These are phyloP conservation scores for Strobilomyces confusus DNA, from an alignment of 768 basidiomycete genomes.

Conservation along the genomic window DNA sequence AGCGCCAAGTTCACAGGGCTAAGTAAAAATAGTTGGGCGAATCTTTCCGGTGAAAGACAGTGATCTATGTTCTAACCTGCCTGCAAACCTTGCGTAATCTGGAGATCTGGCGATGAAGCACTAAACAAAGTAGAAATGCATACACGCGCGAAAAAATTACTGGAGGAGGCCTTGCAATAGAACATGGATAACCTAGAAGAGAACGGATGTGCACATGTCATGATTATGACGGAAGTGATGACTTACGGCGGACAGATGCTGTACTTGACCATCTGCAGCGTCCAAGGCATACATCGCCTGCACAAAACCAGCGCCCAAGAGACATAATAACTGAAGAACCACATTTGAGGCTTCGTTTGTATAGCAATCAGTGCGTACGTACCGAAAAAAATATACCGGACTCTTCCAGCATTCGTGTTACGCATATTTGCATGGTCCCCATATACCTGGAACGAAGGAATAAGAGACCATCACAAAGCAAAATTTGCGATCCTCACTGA, in stretches of 20 bases:
- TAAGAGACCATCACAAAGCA: not conserved
- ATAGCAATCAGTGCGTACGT: slow-evolving; percentile 16
- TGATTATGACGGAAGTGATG: slow-evolving; percentile 5
- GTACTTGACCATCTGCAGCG: slow-evolving; percentile 77
- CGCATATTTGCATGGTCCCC: slow-evolving; percentile 92
- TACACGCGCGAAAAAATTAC: slow-evolving; percentile 34
- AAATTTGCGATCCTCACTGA: slow-evolving; percentile 44
- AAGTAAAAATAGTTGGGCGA: not conserved
- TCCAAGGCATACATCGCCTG: slow-evolving; percentile 90
- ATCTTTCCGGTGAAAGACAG: not conserved
- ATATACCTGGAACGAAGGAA: slow-evolving; percentile 52
- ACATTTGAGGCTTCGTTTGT: not conserved
- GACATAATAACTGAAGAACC: slow-evolving; percentile 59
- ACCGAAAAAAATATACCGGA: slow-evolving; percentile 92
- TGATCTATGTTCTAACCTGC: slow-evolving; percentile 35
- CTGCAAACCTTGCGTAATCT: slow-evolving; percentile 54
- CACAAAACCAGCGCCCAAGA: slow-evolving; percentile 79
- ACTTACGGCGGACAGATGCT: slow-evolving; percentile 47
- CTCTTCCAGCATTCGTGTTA: slow-evolving; percentile 89
- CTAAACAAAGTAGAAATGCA: not conserved
- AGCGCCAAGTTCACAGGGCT: slow-evolving; percentile 61
- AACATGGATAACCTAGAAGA: slow-evolving; percentile 56
- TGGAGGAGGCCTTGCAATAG: slow-evolving; percentile 81
- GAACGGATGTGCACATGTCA: not conserved
- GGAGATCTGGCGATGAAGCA: slow-evolving; percentile 46